Base-by-base conservation (phyloP, 140 eudicot species). In the Stevia rebaudiana region DNA sequence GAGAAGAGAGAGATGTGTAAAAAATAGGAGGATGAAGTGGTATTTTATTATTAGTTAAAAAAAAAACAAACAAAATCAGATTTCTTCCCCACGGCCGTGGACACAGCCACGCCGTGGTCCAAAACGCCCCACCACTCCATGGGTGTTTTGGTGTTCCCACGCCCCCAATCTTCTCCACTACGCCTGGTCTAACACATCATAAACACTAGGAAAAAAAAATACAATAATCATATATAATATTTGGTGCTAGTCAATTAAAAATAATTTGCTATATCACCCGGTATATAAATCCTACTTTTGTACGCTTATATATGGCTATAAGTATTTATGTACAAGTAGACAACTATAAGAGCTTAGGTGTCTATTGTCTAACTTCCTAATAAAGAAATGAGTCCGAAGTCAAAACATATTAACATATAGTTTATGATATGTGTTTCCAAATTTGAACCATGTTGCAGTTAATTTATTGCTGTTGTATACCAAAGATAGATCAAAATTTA, bases 371-470 rank as follows among this genome's bases (percentile, higher is more conserved):
- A 33, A 60, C 59, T 56, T 57, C 21, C 15, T 4, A 71, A 37
- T 23, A 39, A 25, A 71, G 56, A 37, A 61, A 39, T 63, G 18
- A 18, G 24, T 51, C 28, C 48, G 7, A 51, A 41, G 22, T 61
- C 50, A 51, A 51, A 19, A 28, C 33, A 39, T 57, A 39, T 28
- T 28, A 28, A 28, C 33, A 4, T 28, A 28, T 28, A 28, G 8
- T 39, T 52, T 30, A 40, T 72, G 77, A 72, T 52, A 62, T 61
- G 44, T 51, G 56, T 53, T 69, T 42, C 74, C 59, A 69, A 62
- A 72, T 44, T 39, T 51, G 19, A 72, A 63, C 37, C 58, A 30
- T 72, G 65, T 63, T 50, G 11, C 6, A 50, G 22, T 50, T 21
- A 36, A 71, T 25, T 23, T 36, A 59, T 48, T 46, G 22, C 52